Percentiles rank a stretch among this genome's conserved stretches.
Conservation (phyloP, 352 stramenopile genomes). For the Phytophthora kernoviae region DNA sequence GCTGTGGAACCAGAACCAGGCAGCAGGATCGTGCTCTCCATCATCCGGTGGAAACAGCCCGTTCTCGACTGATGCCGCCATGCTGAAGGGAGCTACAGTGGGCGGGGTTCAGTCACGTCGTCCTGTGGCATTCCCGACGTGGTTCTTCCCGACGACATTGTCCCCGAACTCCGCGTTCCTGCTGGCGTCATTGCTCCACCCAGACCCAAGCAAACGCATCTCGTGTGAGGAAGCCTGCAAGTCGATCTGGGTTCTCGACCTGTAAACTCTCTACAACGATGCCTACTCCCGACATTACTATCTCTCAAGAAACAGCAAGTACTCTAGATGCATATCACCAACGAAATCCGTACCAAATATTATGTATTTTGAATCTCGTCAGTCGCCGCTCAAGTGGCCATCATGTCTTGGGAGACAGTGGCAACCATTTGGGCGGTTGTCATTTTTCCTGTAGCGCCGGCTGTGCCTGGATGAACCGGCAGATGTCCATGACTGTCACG, state of each 20-base stretch:
- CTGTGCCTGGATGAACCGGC: slow-evolving; percentile 48
- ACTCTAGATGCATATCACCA: slow-evolving; percentile 44
- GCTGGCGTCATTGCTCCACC: slow-evolving; percentile 81
- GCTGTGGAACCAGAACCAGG: slow-evolving; percentile 39
- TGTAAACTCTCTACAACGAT: slow-evolving; percentile 23
- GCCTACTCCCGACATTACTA: slow-evolving; percentile 26
- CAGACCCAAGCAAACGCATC: slow-evolving; percentile 77
- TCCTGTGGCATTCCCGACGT: slow-evolving; percentile 74
- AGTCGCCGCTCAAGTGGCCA: slow-evolving; percentile 15
- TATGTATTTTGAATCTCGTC: slow-evolving; percentile 43
- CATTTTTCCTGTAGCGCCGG: slow-evolving; percentile 31
- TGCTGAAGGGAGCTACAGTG: slow-evolving; percentile 29
- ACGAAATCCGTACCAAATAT: slow-evolving; percentile 41
- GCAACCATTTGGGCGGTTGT: slow-evolving; percentile 7
- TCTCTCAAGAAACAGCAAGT: slow-evolving; percentile 32
- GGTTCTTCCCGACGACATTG: slow-evolving; percentile 85
- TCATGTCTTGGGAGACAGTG: slow-evolving; percentile 1
- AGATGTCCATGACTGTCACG: slow-evolving; percentile 73
- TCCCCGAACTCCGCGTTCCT: slow-evolving; percentile 67
- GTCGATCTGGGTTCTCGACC: slow-evolving; percentile 65
- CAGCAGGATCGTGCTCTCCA: slow-evolving; percentile 23
- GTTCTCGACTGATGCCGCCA: slow-evolving; percentile 21
- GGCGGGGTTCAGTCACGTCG: slow-evolving; percentile 31
- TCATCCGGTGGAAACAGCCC: slow-evolving; percentile 27
- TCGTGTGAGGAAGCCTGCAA: slow-evolving; percentile 87